phyloP scores from a whole-genome alignment of 345 rosid genomes.

The Laguncularia racemosa region DNA sequence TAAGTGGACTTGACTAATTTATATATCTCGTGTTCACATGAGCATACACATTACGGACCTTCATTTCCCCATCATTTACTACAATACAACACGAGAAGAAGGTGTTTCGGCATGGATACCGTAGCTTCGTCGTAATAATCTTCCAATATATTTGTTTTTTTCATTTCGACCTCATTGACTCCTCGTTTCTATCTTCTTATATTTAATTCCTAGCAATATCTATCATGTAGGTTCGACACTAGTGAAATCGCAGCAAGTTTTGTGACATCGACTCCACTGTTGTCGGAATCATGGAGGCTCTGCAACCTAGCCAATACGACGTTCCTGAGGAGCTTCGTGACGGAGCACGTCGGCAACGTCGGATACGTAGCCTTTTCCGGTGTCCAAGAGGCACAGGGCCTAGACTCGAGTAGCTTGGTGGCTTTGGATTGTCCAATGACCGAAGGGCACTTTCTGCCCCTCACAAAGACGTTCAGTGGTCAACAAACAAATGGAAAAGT shows the following conservation, averaged over 20 bases:
- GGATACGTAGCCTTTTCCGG: slow-evolving; percentile 52
- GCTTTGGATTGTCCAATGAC: background rate
- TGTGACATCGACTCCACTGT: slow-evolving; percentile 45
- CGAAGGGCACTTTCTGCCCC: slow-evolving; percentile 24
- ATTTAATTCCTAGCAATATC: background rate
- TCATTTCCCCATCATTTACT: no score
- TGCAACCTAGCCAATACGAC: slow-evolving; percentile 33
- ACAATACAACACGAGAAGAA: no score
- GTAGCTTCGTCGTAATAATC: slow-evolving; percentile 5
- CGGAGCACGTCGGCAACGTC: slow-evolving; percentile 22
- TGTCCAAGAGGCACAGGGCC: background rate
- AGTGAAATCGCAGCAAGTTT: slow-evolving; percentile 62
- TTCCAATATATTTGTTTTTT: background rate
- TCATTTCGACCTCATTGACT: background rate
- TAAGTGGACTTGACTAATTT: no score
- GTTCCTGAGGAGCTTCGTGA: slow-evolving; percentile 12
- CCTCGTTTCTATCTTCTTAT: background rate
- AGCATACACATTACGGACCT: no score
- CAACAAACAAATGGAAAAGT: slow-evolving; percentile 10
- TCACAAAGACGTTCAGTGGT: no score
- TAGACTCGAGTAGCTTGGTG: slow-evolving; percentile 1
- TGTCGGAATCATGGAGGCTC: slow-evolving; percentile 51
- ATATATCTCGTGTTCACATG: no score
- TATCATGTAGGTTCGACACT: slow-evolving; percentile 44
- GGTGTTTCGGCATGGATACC: background rate